Evolutionary conservation across 2,329 filamentous ascomycete species (phyloP).

Genomic region (Cladosporium phlei): DNA sequence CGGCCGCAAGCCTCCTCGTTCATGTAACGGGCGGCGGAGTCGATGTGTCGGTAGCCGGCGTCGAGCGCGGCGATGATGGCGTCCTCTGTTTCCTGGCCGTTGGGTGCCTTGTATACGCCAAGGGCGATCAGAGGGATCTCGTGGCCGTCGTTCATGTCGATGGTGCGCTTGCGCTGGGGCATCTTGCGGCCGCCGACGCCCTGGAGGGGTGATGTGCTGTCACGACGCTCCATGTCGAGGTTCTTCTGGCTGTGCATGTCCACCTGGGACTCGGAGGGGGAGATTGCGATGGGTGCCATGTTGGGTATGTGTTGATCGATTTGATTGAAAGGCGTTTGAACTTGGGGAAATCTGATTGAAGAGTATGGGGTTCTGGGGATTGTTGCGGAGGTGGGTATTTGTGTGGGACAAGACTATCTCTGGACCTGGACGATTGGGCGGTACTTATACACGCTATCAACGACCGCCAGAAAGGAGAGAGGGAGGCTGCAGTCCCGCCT

Average conservation of each 20-base stretch:
- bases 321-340: background rate
- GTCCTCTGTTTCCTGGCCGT: conserved; percentile 32
- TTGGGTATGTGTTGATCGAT: background rate
- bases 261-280: conserved; percentile 8
- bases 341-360: background rate
- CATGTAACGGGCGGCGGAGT: conserved; percentile 43
- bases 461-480: background rate
- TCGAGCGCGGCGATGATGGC: conserved; percentile 39
- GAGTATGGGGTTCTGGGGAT: background rate
- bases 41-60: conserved; percentile 51
- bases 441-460: conserved; percentile 10
- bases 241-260: conserved; percentile 24
- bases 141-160: conserved; percentile 35
- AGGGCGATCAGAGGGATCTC: conserved; percentile 36
- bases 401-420: conserved; percentile 1
- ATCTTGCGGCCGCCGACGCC: conserved; percentile 17
- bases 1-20: conserved; percentile 43
- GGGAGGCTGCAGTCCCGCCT: too few species aligned
- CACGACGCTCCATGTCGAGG: conserved; percentile 18
- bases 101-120: conserved; percentile 38
- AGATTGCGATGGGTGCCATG: conserved; percentile 11
- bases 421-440: background rate
- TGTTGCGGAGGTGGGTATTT: background rate
- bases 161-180: conserved; percentile 22
- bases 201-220: conserved; percentile 7